phyloP scores from a whole-genome alignment of 768 basidiomycete genomes.

The Amanita phalloides region DNA sequence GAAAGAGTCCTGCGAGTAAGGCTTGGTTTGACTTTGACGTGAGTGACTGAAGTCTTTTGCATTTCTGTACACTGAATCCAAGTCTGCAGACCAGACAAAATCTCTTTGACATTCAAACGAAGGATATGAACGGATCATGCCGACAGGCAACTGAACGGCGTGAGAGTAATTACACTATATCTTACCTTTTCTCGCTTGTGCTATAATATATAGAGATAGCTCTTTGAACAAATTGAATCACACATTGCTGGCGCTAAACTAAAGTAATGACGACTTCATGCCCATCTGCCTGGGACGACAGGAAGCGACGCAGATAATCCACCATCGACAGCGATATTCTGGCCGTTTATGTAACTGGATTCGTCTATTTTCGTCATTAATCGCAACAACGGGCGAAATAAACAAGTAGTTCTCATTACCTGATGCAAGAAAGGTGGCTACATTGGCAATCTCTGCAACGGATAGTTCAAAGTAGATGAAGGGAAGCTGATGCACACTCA shows the following conservation, averaged over 20 bases:
- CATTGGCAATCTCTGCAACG: conserved; percentile 71
- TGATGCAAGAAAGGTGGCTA: conserved; percentile 78
- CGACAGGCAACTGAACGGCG: no score
- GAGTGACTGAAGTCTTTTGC: conserved; percentile 11
- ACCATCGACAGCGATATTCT: conserved; percentile 80
- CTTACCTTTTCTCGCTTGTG: no score
- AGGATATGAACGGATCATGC: conserved; percentile 9
- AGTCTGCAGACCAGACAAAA: conserved; percentile 16
- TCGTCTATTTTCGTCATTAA: conserved; percentile 43
- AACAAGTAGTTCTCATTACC: conserved; percentile 34
- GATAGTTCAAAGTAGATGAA: neutral
- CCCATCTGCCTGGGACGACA: conserved; percentile 65
- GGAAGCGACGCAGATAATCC: conserved; percentile 75
- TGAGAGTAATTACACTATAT: neutral
- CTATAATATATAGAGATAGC: no score
- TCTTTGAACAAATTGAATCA: no score
- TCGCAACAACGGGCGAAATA: neutral
- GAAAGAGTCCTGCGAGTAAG: conserved; percentile 26
- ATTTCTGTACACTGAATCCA: neutral
- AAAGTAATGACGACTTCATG: conserved; percentile 16
- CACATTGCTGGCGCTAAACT: no score
- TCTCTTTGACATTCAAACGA: conserved; percentile 23
- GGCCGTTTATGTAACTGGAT: conserved; percentile 88
- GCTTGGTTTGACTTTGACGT: conserved; percentile 34
- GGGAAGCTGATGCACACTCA: conserved; percentile 9